Conservation (phyloP, 2,329 filamentous ascomycete species). For the Talaromyces albobiverticillius region DNA sequence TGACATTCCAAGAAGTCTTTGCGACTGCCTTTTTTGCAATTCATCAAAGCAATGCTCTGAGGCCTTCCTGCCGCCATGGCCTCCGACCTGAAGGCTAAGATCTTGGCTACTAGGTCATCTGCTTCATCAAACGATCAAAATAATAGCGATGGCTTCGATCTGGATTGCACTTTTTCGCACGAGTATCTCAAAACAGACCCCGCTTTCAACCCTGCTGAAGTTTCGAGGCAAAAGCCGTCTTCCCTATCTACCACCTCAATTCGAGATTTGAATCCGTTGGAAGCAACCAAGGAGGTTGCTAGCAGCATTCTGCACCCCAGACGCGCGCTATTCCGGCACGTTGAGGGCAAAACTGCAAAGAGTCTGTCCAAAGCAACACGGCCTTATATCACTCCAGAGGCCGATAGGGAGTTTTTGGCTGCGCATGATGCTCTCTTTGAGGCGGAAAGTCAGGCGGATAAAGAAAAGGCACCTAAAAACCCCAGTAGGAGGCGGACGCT, state of each 20-base stretch:
- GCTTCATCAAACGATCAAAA: not conserved
- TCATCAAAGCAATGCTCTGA: not conserved
- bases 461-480: slow-evolving; percentile 13
- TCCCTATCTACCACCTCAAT: slow-evolving; percentile 15
- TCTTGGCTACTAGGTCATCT: not conserved
- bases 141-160: not conserved
- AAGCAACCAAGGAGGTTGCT: slow-evolving; percentile 16
- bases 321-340: slow-evolving; percentile 27
- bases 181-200: slow-evolving; percentile 23
- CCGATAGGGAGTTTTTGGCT: slow-evolving; percentile 24
- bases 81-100: not conserved
- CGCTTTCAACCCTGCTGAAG: slow-evolving; percentile 31
- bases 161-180: slow-evolving; percentile 4
- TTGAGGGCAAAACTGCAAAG: slow-evolving; percentile 26
- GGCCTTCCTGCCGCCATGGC: not conserved
- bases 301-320: slow-evolving; percentile 30
- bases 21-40: too few species aligned
- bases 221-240: slow-evolving; percentile 19
- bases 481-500: not conserved
- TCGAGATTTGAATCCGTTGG: slow-evolving; percentile 14
- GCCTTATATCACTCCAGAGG: slow-evolving; percentile 31
- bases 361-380: slow-evolving; percentile 32
- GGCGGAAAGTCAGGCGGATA: slow-evolving; percentile 9
- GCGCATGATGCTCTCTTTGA: slow-evolving; percentile 24
- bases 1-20: too few species aligned